A percentile compares a stretch with the other conserved stretches of the same genome.
Evolutionary conservation across 2,329 filamentous ascomycete genomes (phyloP).

Genomic region (Beauveria bassiana): DNA sequence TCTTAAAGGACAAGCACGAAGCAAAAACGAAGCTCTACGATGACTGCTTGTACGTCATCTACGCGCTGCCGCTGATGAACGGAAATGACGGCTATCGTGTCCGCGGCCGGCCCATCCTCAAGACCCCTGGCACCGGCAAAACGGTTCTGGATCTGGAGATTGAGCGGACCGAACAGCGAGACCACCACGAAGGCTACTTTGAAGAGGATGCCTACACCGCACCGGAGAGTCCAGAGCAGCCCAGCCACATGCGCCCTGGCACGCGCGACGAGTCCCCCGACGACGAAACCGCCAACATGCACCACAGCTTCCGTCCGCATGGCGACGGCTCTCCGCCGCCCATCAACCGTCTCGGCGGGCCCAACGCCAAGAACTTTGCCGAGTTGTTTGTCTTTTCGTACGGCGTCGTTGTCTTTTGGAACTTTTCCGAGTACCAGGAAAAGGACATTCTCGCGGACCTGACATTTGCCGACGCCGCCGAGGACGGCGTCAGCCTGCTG

Average conservation of each 20-base stretch:
- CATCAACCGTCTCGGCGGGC: constrained; percentile 49
- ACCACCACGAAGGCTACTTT: constrained; percentile 88
- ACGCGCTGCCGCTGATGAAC: constrained; percentile 81
- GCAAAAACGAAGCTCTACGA: constrained; percentile 96
- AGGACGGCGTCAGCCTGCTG: constrained; percentile 58
- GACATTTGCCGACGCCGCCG: constrained; percentile 70
- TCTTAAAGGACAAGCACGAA: constrained; percentile 78
- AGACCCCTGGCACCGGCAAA: constrained; percentile 82
- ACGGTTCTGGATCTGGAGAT: constrained; percentile 92
- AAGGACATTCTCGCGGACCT: constrained; percentile 94
- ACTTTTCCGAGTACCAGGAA: constrained; percentile 92
- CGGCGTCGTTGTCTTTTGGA: constrained; percentile 97
- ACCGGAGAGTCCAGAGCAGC: constrained; percentile 24
- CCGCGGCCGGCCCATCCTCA: constrained; percentile 82
- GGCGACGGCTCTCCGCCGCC: constrained; percentile 38
- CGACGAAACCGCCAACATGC: constrained; percentile 18
- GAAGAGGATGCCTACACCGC: constrained; percentile 58
- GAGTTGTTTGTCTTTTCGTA: constrained; percentile 98
- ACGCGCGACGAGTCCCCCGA: constrained; percentile 24
- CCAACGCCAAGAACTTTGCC: constrained; percentile 71
- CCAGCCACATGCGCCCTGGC: constrained; percentile 20
- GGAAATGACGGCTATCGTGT: constrained; percentile 82
- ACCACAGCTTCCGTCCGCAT: constrained; percentile 19
- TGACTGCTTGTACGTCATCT: constrained; percentile 92
- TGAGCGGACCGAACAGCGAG: constrained; percentile 80